Conservation (phyloP, 1,284 basidiomycete genomes). For the Sanghuangporus weigelae region DNA sequence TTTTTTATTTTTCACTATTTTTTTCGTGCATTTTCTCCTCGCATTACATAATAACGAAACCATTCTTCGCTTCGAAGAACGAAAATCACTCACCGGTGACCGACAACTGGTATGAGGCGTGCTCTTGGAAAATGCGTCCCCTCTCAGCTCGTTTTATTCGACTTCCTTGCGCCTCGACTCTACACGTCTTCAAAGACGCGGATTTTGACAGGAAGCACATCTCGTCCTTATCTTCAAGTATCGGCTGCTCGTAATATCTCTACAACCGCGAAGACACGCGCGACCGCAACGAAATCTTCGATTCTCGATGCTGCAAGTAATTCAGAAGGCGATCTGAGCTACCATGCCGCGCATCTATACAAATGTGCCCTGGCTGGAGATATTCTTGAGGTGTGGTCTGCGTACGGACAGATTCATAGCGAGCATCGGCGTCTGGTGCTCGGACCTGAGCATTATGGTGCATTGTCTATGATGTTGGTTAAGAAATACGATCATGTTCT, state of each 20-base stretch:
- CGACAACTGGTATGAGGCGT: background rate
- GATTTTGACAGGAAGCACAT: background rate
- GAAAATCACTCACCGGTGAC: background rate
- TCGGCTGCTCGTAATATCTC: background rate
- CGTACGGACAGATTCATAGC: background rate
- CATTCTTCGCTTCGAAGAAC: background rate
- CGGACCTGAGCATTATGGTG: conserved; percentile 1
- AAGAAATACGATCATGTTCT: conserved; percentile 24
- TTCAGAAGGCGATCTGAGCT: conserved; percentile 2
- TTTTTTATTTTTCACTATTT: background rate
- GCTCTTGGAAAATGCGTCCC: background rate
- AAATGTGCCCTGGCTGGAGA: background rate
- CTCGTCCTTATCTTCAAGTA: background rate
- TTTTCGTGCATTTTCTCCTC: background rate
- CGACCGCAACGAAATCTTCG: background rate
- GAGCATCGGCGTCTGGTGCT: background rate
- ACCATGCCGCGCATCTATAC: background rate
- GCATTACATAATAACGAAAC: background rate
- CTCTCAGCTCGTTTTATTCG: background rate
- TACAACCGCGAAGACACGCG: background rate
- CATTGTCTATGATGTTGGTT: conserved; percentile 22
- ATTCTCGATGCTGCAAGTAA: background rate
- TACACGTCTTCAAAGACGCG: background rate
- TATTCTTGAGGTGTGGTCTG: conserved; percentile 3
- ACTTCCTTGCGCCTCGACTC: conserved; percentile 15